phyloP scores from a whole-genome alignment of 164 flowering plant genomes.

The Sedum album region DNA sequence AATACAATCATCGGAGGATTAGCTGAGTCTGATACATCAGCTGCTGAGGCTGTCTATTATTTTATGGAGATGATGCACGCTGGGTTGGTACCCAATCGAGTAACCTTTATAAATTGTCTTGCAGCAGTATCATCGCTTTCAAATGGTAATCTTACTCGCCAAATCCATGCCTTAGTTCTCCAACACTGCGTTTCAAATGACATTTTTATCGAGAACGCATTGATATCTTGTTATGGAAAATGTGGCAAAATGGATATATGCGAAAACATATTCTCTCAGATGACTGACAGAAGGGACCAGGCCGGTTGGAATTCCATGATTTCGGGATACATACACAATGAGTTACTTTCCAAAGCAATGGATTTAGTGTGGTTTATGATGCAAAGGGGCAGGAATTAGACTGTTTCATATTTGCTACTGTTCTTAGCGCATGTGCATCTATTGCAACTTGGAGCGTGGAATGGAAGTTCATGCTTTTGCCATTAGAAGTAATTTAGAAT shows the following conservation, averaged over 20 bases:
- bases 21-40: slow-evolving; percentile 36
- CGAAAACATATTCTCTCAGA: slow-evolving; percentile 53
- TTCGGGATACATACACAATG: slow-evolving; percentile 75
- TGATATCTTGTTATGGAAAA: slow-evolving; percentile 72
- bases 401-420: slow-evolving; percentile 69
- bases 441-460: slow-evolving; percentile 78
- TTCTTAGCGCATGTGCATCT: slow-evolving; percentile 92
- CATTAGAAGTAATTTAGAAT: slow-evolving; percentile 33
- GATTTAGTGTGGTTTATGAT: slow-evolving; percentile 65
- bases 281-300: slow-evolving; percentile 70
- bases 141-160: slow-evolving; percentile 33
- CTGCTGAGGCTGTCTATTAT: slow-evolving; percentile 32
- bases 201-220: slow-evolving; percentile 54
- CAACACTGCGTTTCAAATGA: slow-evolving; percentile 37
- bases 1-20: slow-evolving; percentile 72
- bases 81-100: slow-evolving; percentile 53
- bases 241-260: slow-evolving; percentile 55
- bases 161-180: slow-evolving; percentile 57
- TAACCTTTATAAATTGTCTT: slow-evolving; percentile 67
- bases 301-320: slow-evolving; percentile 84
- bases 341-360: slow-evolving; percentile 59
- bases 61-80: slow-evolving; percentile 55
- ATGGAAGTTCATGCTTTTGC: slow-evolving; percentile 85
- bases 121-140: slow-evolving; percentile 55
- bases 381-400: slow-evolving; percentile 67